phyloP scores from a whole-genome alignment of 805 yeast species.

The Soucietia sequanensis region DNA sequence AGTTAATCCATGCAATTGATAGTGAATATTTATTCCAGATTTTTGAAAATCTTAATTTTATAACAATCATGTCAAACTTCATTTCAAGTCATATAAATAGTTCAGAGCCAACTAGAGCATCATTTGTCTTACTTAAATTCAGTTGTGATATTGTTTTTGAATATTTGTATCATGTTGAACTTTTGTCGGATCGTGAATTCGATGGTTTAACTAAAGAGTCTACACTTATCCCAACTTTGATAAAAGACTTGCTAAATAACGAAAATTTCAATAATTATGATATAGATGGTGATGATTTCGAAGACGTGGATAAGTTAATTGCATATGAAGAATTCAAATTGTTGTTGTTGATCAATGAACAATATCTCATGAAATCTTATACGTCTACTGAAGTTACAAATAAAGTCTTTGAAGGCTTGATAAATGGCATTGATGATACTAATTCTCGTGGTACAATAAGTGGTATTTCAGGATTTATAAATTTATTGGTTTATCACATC shows the following conservation, averaged over 20 bases:
- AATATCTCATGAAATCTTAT: slow-evolving; percentile 67
- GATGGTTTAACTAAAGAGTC: slow-evolving; percentile 23
- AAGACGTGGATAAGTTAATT: slow-evolving; percentile 53
- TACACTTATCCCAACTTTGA: slow-evolving; percentile 26
- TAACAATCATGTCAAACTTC: slow-evolving; percentile 28
- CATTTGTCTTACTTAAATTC: slow-evolving; percentile 35
- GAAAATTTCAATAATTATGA: slow-evolving; percentile 35
- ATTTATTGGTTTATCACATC: slow-evolving; percentile 58
- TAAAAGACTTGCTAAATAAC: slow-evolving; percentile 28
- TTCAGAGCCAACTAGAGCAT: slow-evolving; percentile 16
- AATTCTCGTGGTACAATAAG: slow-evolving; percentile 8
- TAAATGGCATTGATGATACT: slow-evolving; percentile 37
- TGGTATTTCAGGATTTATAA: slow-evolving; percentile 61
- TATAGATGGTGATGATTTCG: slow-evolving; percentile 34
- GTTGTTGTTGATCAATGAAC: slow-evolving; percentile 78
- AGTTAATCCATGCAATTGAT: slow-evolving; percentile 14
- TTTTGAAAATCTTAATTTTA: slow-evolving; percentile 23
- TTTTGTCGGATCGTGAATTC: slow-evolving; percentile 36
- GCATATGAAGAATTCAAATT: slow-evolving; percentile 67
- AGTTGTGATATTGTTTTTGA: slow-evolving; percentile 41
- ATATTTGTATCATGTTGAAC: slow-evolving; percentile 34
- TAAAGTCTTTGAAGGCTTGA: slow-evolving; percentile 54
- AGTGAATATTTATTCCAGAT: slow-evolving; percentile 15
- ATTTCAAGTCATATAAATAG: slow-evolving; percentile 24
- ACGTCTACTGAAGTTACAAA: slow-evolving; percentile 34